Evolutionary conservation across 805 yeast species (phyloP), one percentile per base, ranked within the genome.

Genomic region (Yamadazyma paraphyllophila): DNA sequence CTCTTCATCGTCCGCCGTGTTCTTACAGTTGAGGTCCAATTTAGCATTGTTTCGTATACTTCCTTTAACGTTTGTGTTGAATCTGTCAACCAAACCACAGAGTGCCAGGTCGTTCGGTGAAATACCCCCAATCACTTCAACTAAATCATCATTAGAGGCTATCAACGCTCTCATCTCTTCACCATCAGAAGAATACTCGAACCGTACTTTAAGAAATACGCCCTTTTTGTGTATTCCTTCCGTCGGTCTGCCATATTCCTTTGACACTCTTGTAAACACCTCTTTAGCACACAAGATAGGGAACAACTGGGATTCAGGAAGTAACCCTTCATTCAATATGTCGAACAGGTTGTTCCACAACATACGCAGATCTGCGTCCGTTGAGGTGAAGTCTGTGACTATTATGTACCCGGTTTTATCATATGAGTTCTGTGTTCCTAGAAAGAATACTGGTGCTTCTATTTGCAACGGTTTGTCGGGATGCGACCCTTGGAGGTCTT

Each of bases 321-420:
- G 11, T 16, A 15, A 25, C 7, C 41, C 41, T 9, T 26, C 10
- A 4, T 31, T 24, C 12, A 35, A 30, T 4, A 43, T 31, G 11
- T 31, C 37, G 24, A 43, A 43, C 33, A 17, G 29, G 2, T 10
- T 42, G 13, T 39, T 39, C 43, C 43, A 39, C 6, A 31, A 11
- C 20, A 9, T 17, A 39, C 27, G 1, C n/a, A 31, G 11, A 7
- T n/a, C 12, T 2, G 17, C 37, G 2, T 25, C 25, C 3, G 36
- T 8, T n/a, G 31, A 27, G 2, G 44, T 32, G 14, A 43, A 43
- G 25, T 43, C 46, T 11, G 46, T 43, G 3, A 43, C 41, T 9
- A 43, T 17, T 7, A 43, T 31, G 20, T 30, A 36, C 3, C 46
- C 46, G 3, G 27, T 11, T 5, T 17, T 13, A 13, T 27, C 35